These are phyloP conservation scores for Meira miltonrushii DNA, from an alignment of 1,284 basidiomycete species.

Conservation along the genomic window DNA sequence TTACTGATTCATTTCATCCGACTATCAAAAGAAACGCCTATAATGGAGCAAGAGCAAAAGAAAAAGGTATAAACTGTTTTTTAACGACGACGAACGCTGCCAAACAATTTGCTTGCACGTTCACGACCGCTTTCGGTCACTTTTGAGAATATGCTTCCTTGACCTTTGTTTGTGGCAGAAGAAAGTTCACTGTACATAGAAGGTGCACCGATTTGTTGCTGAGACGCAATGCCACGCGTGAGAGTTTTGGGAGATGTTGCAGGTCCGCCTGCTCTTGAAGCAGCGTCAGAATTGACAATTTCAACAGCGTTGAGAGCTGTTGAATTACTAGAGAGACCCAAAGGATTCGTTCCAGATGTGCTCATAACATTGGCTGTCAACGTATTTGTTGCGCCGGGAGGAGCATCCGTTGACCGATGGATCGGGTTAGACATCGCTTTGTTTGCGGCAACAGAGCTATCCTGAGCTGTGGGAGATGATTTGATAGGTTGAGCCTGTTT, in stretches of 20 bases:
- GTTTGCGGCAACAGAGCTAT: background rate
- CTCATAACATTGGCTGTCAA: background rate
- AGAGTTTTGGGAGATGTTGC: background rate
- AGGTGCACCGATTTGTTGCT: background rate
- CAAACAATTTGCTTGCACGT: background rate
- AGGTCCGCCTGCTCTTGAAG: background rate
- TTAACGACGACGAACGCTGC: background rate
- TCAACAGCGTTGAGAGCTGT: background rate
- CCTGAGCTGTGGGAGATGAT: background rate
- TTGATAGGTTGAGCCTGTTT: conserved; percentile 6
- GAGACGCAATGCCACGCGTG: background rate
- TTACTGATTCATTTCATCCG: background rate
- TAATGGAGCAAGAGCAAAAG: background rate
- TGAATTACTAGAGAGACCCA: background rate
- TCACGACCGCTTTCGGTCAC: background rate
- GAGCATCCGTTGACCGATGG: background rate
- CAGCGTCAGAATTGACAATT: background rate
- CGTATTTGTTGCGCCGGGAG: background rate
- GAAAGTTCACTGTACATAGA: background rate
- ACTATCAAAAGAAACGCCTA: background rate
- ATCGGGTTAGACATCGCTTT: background rate
- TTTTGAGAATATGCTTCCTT: conserved; percentile 2
- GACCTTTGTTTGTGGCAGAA: background rate
- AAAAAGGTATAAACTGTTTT: background rate
- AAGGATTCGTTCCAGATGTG: background rate